These are phyloP conservation scores for Hemerocallis citrina DNA, from an alignment of 106 monocot species.

Conservation along the genomic window DNA sequence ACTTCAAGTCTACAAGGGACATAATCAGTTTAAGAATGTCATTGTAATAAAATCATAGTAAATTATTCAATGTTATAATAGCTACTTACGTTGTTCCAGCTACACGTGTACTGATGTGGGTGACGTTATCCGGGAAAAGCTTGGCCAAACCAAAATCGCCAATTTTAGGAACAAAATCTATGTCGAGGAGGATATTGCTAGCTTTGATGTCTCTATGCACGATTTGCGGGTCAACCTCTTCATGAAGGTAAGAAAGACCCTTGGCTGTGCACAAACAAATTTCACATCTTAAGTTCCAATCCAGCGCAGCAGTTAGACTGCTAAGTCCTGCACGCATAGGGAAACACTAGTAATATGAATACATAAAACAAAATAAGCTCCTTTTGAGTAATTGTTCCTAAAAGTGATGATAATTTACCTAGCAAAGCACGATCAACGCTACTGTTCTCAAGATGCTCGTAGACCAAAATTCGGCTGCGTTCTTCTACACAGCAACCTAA, in stretches of 20 bases:
- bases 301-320: slow-evolving; percentile 11
- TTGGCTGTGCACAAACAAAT: slow-evolving; percentile 50
- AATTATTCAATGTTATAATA: background rate
- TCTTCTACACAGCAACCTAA: slow-evolving; percentile 48
- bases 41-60: background rate
- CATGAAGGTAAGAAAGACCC: slow-evolving; percentile 63
- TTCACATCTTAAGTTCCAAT: slow-evolving; percentile 40
- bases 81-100: slow-evolving; percentile 55
- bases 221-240: slow-evolving; percentile 43
- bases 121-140: slow-evolving; percentile 51
- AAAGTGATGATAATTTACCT: slow-evolving; percentile 12
- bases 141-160: slow-evolving; percentile 76
- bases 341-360: background rate
- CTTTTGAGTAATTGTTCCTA: background rate
- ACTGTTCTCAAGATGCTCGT: slow-evolving; percentile 41
- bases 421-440: slow-evolving; percentile 36
- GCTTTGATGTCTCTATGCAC: slow-evolving; percentile 85
- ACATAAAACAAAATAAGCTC: no score
- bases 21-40: no score
- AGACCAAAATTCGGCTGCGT: slow-evolving; percentile 36
- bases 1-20: no score
- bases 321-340: slow-evolving; percentile 17
- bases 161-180: slow-evolving; percentile 57
- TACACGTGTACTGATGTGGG: slow-evolving; percentile 65
- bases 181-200: slow-evolving; percentile 63